phyloP scores from a whole-genome alignment of 345 rosid genomes.

The Gossypium australe region DNA sequence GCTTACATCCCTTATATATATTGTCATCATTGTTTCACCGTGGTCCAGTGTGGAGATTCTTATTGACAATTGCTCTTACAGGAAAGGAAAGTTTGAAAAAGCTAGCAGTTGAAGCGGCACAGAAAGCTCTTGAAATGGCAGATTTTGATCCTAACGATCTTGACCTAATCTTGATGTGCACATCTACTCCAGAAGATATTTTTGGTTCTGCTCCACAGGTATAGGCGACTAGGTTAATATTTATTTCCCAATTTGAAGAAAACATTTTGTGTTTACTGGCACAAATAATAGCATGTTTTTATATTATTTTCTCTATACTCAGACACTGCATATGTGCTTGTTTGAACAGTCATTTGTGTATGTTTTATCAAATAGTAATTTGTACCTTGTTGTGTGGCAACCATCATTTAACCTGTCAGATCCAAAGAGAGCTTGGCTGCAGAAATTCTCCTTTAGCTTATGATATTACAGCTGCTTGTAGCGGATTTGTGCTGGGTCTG shows the following conservation, averaged over 20 bases:
- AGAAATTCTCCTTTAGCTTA: conserved; percentile 62
- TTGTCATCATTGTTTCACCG: not conserved
- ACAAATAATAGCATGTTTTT: not conserved
- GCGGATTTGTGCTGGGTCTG: conserved; percentile 88
- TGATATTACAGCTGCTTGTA: conserved; percentile 95
- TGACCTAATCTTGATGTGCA: conserved; percentile 88
- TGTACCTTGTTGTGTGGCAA: not conserved
- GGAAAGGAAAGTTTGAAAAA: conserved; percentile 68
- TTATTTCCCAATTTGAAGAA: not conserved
- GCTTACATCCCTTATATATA: conserved; percentile 1
- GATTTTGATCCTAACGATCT: conserved; percentile 74
- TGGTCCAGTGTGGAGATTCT: not conserved
- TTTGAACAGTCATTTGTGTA: not conserved
- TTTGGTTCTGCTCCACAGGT: conserved; percentile 98
- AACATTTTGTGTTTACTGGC: not conserved
- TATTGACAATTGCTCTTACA: conserved; percentile 24
- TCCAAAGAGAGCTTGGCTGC: conserved; percentile 90
- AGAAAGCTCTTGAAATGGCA: conserved; percentile 93
- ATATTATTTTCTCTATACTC: too few species aligned
- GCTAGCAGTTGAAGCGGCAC: conserved; percentile 73
- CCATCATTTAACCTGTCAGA: conserved; percentile 36
- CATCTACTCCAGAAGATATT: conserved; percentile 90
- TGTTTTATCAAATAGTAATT: not conserved
- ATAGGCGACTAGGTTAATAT: conserved; percentile 10
- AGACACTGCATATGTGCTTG: too few species aligned